phyloP scores from a whole-genome alignment of 2,329 filamentous ascomycete genomes.

The Ascocoryne sarcoides region DNA sequence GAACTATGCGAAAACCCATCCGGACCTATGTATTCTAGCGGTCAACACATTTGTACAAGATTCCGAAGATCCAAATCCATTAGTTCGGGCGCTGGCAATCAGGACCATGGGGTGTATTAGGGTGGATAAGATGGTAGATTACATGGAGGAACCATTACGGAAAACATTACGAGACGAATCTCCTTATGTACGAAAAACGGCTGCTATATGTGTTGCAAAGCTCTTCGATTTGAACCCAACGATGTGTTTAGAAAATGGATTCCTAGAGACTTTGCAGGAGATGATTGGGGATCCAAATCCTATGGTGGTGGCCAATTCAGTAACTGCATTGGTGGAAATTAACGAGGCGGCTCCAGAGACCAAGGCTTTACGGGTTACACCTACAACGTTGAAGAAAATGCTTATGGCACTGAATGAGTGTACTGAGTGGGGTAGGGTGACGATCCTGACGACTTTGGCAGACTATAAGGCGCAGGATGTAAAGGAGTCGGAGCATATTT shows the following conservation, averaged over 20 bases:
- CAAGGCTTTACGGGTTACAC: constrained; percentile 72
- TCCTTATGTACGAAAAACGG: constrained; percentile 96
- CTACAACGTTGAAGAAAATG: constrained; percentile 84
- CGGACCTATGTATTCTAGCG: constrained; percentile 94
- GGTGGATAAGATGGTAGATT: constrained; percentile 99
- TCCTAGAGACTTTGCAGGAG: constrained; percentile 87
- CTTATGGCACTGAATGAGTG: constrained; percentile 95
- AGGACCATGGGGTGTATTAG: constrained; percentile 98
- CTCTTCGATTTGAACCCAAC: constrained; percentile 88
- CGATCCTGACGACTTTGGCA: constrained; percentile 80
- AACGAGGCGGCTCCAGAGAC: constrained; percentile 85
- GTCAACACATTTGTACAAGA: constrained; percentile 99
- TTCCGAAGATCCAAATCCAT: constrained; percentile 93
- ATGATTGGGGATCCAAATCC: constrained; percentile 96
- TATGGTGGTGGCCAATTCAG: constrained; percentile 97
- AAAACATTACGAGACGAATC: constrained; percentile 97
- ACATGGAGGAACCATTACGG: constrained; percentile 95
- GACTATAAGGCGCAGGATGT: constrained; percentile 80
- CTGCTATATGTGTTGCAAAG: constrained; percentile 95
- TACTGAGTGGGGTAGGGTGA: constrained; percentile 96
- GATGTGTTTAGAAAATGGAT: constrained; percentile 95
- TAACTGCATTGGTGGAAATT: constrained; percentile 89
- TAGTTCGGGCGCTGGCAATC: constrained; percentile 90
- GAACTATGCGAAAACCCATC: constrained; percentile 99
- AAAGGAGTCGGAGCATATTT: constrained; percentile 97